These are phyloP conservation scores for Nigrospora sphaerica DNA, from an alignment of 2,329 filamentous ascomycete genomes.

Conservation along the genomic window DNA sequence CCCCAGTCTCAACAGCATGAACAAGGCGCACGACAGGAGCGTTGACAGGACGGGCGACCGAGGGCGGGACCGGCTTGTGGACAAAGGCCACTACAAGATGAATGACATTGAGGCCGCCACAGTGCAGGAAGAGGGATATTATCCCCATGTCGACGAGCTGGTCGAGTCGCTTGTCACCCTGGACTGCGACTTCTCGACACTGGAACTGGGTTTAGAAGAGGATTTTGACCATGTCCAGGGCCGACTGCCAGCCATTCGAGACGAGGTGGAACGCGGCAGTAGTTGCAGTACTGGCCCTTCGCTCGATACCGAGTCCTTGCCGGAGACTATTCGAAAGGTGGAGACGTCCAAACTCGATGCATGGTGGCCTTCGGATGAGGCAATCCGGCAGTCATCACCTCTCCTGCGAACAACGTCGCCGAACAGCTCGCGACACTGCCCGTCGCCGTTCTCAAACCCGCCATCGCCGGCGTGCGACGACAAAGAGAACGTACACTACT, in stretches of 20 bases:
- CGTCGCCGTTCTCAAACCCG: slow-evolving; percentile 6
- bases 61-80: slow-evolving; percentile 6
- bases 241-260: slow-evolving; percentile 21
- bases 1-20: slow-evolving; percentile 40
- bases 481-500: slow-evolving; percentile 17
- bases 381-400: neutral
- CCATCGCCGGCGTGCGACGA: slow-evolving; percentile 15
- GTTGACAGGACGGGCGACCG: slow-evolving; percentile 1
- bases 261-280: slow-evolving; percentile 17
- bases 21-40: slow-evolving; percentile 21
- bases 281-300: slow-evolving; percentile 10
- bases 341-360: slow-evolving; percentile 14
- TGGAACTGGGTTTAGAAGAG: slow-evolving; percentile 5
- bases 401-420: slow-evolving; percentile 12
- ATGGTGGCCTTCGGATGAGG: slow-evolving; percentile 11
- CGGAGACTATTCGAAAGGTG: slow-evolving; percentile 15
- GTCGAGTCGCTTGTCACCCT: slow-evolving; percentile 13
- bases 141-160: slow-evolving; percentile 11
- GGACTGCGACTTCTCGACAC: slow-evolving; percentile 11
- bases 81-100: slow-evolving; percentile 21
- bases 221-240: slow-evolving; percentile 10
- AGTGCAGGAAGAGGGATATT: neutral
- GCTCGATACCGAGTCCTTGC: slow-evolving; percentile 5
- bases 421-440: slow-evolving; percentile 8
- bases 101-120: slow-evolving; percentile 1